Conservation (phyloP, 2,329 filamentous ascomycete species). For the Xylaria polymorpha region DNA sequence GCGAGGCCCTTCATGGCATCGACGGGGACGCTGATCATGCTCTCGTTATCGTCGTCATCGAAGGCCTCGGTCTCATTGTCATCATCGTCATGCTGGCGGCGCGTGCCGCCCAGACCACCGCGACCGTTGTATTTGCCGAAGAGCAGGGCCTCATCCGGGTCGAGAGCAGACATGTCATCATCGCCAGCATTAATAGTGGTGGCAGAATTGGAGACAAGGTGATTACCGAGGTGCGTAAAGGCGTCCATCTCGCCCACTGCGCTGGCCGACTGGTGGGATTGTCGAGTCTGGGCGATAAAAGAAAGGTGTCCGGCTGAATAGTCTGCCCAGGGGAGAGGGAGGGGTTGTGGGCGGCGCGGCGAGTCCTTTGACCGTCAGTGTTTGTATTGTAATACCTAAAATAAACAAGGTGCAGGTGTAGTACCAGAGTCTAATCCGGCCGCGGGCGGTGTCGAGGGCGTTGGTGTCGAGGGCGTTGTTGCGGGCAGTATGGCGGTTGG, state of each 20-base stretch:
- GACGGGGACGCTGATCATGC: conserved; percentile 81
- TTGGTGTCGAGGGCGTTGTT: conserved; percentile 3
- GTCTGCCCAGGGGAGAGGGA: not conserved
- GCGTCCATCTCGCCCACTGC: conserved; percentile 78
- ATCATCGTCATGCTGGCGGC: conserved; percentile 77
- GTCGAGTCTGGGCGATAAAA: conserved; percentile 17
- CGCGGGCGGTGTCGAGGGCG: conserved; percentile 5
- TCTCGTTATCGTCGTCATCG: conserved; percentile 83
- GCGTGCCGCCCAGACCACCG: conserved; percentile 59
- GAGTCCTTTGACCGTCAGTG: not conserved
- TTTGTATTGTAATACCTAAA: not conserved
- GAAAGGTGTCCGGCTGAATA: not conserved
- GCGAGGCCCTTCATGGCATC: conserved; percentile 77
- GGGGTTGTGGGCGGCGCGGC: not conserved
- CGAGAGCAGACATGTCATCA: conserved; percentile 77
- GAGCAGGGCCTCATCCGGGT: conserved; percentile 83
- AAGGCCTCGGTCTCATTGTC: conserved; percentile 87
- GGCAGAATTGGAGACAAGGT: conserved; percentile 84
- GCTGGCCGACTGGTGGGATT: conserved; percentile 43
- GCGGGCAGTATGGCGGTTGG: conserved; percentile 13
- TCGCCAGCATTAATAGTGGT: conserved; percentile 88
- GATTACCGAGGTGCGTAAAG: conserved; percentile 89
- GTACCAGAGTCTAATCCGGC: conserved; percentile 13
- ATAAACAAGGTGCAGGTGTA: not conserved
- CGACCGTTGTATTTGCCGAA: conserved; percentile 75